Evolutionary conservation across 129 eudicot species (phyloP), one percentile per base, ranked within the genome.

Genomic region (Flaveria bidentis): DNA sequence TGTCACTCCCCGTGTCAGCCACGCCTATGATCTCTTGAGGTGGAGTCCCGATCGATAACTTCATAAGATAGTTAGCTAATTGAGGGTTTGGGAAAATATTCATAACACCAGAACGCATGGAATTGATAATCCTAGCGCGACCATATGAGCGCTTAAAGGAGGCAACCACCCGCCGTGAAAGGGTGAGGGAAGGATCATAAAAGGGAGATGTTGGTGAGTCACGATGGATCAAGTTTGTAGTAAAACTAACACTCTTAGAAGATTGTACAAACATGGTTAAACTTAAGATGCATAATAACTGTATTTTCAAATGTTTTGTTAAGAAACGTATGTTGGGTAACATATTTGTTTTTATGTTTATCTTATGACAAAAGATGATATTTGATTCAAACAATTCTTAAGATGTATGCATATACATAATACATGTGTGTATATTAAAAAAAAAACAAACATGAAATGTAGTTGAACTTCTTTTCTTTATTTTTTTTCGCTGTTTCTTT

Each of bases 1-100:
- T 33, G 50, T 82, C 82, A 49, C 89, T 85, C 18, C 86, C 86
- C 1, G 89, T 85, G 46, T 85, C 89, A 16, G 77, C 86, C 13
- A 76, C 80, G 4, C 79, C 86, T 14, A 72, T 47, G 56, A 78
- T 66, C 50, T 82, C 82, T 49, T 75, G 62, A 45, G 85, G 85
- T 25, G 85, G 85, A 33, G 55, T 72, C 45, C 85, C 85, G 8
- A 82, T 72, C 2, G 79, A 82, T 44, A 77, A 71, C 64, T 46
- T 82, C 82, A 82, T 77, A 64, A 82, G 82, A 72, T 82, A 82
- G 17, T 82, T 76, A 17, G 78, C 82, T 14, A 76, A 36, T 11
- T 64, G 71, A 3, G 84, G 75, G 17, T 67, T 80, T 2, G 84
- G 84, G 18, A 14, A 80, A 7, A 80, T 53, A 15, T 47, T 74